phyloP scores from a whole-genome alignment of 352 stramenopile species.

The Pythium rishiriense region DNA sequence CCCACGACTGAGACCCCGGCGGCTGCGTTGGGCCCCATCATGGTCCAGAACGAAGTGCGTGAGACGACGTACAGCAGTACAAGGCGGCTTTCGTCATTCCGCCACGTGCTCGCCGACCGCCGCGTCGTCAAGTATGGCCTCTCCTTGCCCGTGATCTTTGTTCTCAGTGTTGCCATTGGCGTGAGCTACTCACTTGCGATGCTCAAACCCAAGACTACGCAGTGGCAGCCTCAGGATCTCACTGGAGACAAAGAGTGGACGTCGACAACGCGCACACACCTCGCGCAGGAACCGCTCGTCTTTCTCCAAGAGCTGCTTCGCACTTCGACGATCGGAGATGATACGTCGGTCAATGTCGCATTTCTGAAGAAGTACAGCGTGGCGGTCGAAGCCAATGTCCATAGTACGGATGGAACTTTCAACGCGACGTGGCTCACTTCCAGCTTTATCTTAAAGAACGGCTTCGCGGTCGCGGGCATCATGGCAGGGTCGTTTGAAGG shows the following conservation, averaged over 20 bases:
- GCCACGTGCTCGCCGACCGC: neutral
- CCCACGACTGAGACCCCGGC: neutral
- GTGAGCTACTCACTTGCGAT: conserved; percentile 18
- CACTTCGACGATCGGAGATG: conserved; percentile 8
- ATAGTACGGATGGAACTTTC: conserved; percentile 17
- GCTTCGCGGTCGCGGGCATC: conserved; percentile 21
- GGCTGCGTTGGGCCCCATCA: neutral
- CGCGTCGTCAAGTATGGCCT: conserved; percentile 22
- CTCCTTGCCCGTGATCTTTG: conserved; percentile 25
- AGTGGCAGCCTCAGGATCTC: conserved; percentile 20
- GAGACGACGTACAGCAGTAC: neutral
- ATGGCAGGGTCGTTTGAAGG: conserved; percentile 26
- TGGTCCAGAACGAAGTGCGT: neutral
- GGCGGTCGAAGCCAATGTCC: conserved; percentile 11
- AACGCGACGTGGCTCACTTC: conserved; percentile 20
- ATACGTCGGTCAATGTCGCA: conserved; percentile 20
- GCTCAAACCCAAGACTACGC: neutral
- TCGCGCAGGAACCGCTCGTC: conserved; percentile 17
- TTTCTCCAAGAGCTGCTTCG: conserved; percentile 16
- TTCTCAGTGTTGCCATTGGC: conserved; percentile 19
- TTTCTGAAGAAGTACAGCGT: conserved; percentile 23
- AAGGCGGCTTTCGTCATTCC: neutral
- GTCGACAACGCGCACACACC: conserved; percentile 21
- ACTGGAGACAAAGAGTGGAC: conserved; percentile 22
- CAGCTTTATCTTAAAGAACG: conserved; percentile 9